Evolutionary conservation across 2,329 filamentous ascomycete genomes (phyloP), one percentile per base, ranked within the genome.

Genomic region (Phaeomoniella chlamydospora): DNA sequence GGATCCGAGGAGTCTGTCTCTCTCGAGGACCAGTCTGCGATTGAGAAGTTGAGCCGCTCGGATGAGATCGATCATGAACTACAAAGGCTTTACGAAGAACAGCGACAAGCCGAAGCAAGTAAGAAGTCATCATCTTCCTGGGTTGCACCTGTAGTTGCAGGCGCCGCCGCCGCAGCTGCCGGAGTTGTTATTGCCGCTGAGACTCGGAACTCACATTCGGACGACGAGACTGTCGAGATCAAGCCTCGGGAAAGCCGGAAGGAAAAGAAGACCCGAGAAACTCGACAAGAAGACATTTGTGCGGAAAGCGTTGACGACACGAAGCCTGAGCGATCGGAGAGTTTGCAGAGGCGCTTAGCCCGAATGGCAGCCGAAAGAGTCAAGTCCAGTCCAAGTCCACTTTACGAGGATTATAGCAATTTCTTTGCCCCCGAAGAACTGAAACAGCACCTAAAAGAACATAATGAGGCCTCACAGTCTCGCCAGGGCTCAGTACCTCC

Each of bases 81-180:
- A 11, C 16, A 42, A 18, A 35, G 36, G n/a, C 41, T 49, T 9
- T 43, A 46, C 18, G 40, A 40, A 18, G 40, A 41, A 13, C 44
- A 50, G 34, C 40, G 32, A 18, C 36, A 39, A 19, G 15, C 19
- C 15, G 34, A 44, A 31, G 41, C 42, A 37, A 31, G 30, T 14
- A 31, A 29, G 19, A 34, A 40, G 37, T 35, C 37, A 5, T 48
- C 48, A 2, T 48, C 46, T 14, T 53, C 53, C 5, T 54, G 53
- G 52, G 48, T 50, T 34, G 49, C 47, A 15, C 48, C 52, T 34
- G 65, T 65, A n/a, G 57, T 65, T 11, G 64, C 64, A 18, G 68
- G 64, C 15, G 65, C 65, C 3, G 65, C 64, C 6, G 54, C 68
- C 14, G 67, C 67, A 11, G 67, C 64, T 29, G 58, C 58, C 15